Evolutionary conservation across 805 yeast species (phyloP).

Genomic region (fission yeast (Schizosaccharomyces pombe)): DNA sequence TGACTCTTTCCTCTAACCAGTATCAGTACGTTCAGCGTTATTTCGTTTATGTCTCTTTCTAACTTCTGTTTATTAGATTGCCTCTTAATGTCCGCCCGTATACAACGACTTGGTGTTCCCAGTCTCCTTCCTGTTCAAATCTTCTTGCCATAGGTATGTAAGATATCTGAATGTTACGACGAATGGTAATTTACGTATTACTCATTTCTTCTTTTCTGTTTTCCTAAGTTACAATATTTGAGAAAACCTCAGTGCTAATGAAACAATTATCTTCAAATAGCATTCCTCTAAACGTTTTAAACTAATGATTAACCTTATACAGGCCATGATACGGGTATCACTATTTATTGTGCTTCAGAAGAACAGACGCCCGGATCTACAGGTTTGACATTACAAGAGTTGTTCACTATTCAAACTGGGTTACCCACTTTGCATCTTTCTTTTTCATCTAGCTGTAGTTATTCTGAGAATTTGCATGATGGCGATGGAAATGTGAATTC

Average conservation of each 20-base stretch:
- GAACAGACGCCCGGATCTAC: not conserved
- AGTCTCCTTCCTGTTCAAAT: not conserved
- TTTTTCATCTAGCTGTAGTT: not conserved
- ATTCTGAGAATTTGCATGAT: not conserved
- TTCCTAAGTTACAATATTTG: not conserved
- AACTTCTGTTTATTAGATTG: not conserved
- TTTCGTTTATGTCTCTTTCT: not conserved
- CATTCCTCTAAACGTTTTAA: not conserved
- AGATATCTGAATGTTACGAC: not conserved
- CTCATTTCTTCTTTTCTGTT: not conserved
- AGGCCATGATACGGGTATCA: slow-evolving; percentile 2
- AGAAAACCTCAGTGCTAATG: not conserved
- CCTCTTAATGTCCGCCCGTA: not conserved
- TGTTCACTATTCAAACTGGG: not conserved
- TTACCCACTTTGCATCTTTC: not conserved
- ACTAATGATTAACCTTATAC: too few species aligned
- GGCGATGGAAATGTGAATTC: not conserved
- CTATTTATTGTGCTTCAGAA: not conserved
- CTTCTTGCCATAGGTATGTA: not conserved
- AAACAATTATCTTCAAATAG: not conserved
- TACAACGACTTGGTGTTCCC: not conserved
- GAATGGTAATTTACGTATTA: not conserved
- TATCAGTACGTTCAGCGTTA: not conserved
- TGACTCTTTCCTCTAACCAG: not conserved
- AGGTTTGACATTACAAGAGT: not conserved